These are phyloP conservation scores for Fusarium sp. DNA, from an alignment of 2,329 filamentous ascomycete species.

Conservation along the genomic window DNA sequence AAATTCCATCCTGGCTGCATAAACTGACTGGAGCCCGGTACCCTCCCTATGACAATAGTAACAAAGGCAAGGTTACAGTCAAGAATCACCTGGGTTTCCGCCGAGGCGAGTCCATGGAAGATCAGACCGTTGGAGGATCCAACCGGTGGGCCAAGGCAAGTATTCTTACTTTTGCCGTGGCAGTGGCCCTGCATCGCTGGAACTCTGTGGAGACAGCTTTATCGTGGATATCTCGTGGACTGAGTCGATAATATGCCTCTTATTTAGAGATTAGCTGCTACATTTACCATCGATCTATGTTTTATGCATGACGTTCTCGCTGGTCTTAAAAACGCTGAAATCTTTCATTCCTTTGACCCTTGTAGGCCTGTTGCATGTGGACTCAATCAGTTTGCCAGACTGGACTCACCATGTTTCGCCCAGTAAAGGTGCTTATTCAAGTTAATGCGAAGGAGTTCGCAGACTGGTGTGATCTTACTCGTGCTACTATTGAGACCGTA, in stretches of 20 bases:
- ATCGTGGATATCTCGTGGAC: not conserved
- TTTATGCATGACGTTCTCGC: not conserved
- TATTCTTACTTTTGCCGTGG: not conserved
- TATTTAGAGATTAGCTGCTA: not conserved
- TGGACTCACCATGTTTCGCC: not conserved
- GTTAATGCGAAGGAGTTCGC: accelerated
- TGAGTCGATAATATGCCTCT: not conserved
- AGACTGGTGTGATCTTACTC: too few relatives aligned
- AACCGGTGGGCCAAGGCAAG: not conserved
- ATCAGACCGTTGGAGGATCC: not conserved
- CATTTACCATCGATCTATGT: accelerated
- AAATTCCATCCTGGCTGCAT: slow-evolving; percentile 46
- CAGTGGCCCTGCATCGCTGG: not conserved
- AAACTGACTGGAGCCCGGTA: not conserved
- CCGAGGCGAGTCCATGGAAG: not conserved
- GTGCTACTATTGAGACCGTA: accelerated
- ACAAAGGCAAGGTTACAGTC: not conserved
- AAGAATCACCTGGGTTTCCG: not conserved
- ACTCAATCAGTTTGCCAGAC: not conserved
- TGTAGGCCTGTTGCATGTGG: not conserved
- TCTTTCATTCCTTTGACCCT: not conserved
- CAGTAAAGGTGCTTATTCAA: not conserved
- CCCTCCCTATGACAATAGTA: not conserved
- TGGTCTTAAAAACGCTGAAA: too few relatives aligned
- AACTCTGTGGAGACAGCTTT: not conserved